These are phyloP conservation scores for Ganoderma sp. DNA, from an alignment of 1,284 basidiomycete genomes.

Conservation along the genomic window DNA sequence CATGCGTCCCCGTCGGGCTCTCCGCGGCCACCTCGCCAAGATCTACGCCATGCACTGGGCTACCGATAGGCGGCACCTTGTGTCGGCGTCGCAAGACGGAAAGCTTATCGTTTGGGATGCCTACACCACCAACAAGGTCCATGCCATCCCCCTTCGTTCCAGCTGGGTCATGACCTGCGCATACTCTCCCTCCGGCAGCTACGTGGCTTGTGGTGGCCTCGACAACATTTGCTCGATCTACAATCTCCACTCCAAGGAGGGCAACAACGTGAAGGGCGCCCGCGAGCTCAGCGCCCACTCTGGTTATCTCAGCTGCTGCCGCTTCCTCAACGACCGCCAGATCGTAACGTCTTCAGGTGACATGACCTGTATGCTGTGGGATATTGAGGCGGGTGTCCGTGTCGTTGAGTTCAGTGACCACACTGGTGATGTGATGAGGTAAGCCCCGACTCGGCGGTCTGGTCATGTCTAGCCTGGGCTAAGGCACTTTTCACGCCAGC, in stretches of 20 bases:
- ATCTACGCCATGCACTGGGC: constrained; percentile 99
- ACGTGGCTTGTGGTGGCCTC: constrained; percentile 97
- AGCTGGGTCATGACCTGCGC: constrained; percentile 99
- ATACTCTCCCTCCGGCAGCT: constrained; percentile 95
- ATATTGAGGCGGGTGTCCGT: constrained; percentile 95
- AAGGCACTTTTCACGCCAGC: constrained; percentile 49
- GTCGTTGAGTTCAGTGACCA: constrained; percentile 98
- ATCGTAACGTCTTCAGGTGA: constrained; percentile 97
- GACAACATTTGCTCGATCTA: constrained; percentile 99
- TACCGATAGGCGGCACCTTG: constrained; percentile 93
- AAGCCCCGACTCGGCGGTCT: constrained; percentile 34
- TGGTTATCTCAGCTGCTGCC: constrained; percentile 96
- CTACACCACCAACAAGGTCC: constrained; percentile 99
- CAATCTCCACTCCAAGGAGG: constrained; percentile 81
- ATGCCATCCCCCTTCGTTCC: constrained; percentile 96
- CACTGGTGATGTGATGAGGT: constrained; percentile 99
- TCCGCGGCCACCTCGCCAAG: constrained; percentile 98
- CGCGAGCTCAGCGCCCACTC: constrained; percentile 96
- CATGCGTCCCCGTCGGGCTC: constrained; percentile 92
- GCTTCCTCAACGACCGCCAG: constrained; percentile 98
- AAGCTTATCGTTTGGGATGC: constrained; percentile 99
- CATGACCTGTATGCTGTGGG: constrained; percentile 99
- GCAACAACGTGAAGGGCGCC: constrained; percentile 77
- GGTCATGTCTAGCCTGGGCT: constrained; percentile 17
- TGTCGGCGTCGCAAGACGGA: constrained; percentile 98